A percentile compares a stretch with the other conserved stretches of the same genome.
Conservation (phyloP, 179 eudicot genomes). For the Spinacia oleracea region DNA sequence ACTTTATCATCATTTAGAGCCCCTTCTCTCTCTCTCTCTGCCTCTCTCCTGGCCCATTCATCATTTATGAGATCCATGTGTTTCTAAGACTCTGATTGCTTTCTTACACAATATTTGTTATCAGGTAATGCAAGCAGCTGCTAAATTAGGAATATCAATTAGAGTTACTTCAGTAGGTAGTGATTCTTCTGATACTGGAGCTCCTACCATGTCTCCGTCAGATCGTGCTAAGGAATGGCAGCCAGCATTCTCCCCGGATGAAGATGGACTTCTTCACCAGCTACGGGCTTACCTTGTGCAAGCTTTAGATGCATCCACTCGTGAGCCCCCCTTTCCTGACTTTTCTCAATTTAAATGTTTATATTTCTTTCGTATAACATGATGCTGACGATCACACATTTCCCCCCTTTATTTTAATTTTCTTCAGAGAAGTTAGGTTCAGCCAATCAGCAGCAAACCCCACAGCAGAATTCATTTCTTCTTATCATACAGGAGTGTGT, state of each 20-base stretch:
- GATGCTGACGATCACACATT: conserved; percentile 2
- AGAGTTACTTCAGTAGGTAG: conserved; percentile 65
- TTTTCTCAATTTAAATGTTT: not conserved
- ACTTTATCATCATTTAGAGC: not conserved
- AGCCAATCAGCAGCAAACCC: conserved; percentile 60
- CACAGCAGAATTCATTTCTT: conserved; percentile 51
- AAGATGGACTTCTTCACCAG: conserved; percentile 84
- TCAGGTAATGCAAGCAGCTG: conserved; percentile 88
- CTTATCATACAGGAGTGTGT: conserved; percentile 75
- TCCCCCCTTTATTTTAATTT: not conserved
- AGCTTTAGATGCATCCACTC: conserved; percentile 61
- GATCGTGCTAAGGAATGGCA: conserved; percentile 73
- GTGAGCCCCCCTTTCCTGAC: conserved; percentile 36
- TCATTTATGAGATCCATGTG: conserved; percentile 6
- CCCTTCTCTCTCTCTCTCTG: not conserved
- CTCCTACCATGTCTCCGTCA: conserved; percentile 50
- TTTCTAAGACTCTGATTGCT: not conserved
- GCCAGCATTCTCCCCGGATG: conserved; percentile 68
- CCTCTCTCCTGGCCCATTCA: not conserved
- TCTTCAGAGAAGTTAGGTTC: conserved; percentile 50
- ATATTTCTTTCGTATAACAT: not conserved
- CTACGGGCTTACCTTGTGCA: conserved; percentile 75
- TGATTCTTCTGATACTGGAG: conserved; percentile 48
- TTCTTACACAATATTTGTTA: not conserved
- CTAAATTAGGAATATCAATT: conserved; percentile 66